Percentiles rank a stretch among this genome's conserved stretches.
These are phyloP conservation scores for Lolium rigidum DNA, from an alignment of 176 grass and related monocot species.

Conservation along the genomic window DNA sequence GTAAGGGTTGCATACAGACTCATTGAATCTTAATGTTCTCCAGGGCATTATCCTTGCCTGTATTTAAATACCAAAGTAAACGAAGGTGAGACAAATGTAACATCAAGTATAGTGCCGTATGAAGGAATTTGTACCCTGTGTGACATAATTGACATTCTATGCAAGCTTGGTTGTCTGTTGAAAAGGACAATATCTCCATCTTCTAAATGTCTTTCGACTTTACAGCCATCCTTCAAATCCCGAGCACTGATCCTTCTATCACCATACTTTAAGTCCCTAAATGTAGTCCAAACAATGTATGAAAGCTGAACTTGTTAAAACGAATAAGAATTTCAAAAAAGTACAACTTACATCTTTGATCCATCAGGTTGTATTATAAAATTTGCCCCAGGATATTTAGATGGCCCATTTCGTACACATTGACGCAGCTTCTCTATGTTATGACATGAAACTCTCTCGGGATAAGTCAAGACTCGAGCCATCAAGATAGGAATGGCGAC, in stretches of 20 bases:
- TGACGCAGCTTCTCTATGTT: constrained; percentile 93
- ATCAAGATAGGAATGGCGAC: constrained; percentile 93
- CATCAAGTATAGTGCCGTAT: constrained; percentile 22
- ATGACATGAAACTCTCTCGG: constrained; percentile 79
- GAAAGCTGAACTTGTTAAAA: constrained; percentile 31
- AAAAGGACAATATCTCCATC: constrained; percentile 95
- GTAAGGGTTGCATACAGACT: constrained; percentile 97
- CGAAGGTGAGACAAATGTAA: constrained; percentile 39
- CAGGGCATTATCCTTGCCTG: constrained; percentile 98
- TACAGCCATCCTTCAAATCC: constrained; percentile 78
- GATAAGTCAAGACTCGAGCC: constrained; percentile 87
- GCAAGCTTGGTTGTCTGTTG: constrained; percentile 96
- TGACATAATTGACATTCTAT: constrained; percentile 99
- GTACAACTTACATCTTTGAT: constrained; percentile 68
- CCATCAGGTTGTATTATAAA: constrained; percentile 70
- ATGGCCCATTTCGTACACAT: constrained; percentile 78
- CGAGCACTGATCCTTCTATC: constrained; percentile 69
- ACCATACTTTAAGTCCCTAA: constrained; percentile 74
- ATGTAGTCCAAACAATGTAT: constrained; percentile 30
- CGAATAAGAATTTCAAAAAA: background rate
- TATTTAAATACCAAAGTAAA: constrained; percentile 40
- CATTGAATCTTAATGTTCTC: constrained; percentile 98
- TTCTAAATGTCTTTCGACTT: constrained; percentile 96
- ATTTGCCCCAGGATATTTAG: constrained; percentile 92
- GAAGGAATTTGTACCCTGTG: constrained; percentile 65